Percentiles rank a stretch among this genome's conserved stretches.
Conservation (phyloP, 2,329 filamentous ascomycete genomes). For the Scytalidium sp. region DNA sequence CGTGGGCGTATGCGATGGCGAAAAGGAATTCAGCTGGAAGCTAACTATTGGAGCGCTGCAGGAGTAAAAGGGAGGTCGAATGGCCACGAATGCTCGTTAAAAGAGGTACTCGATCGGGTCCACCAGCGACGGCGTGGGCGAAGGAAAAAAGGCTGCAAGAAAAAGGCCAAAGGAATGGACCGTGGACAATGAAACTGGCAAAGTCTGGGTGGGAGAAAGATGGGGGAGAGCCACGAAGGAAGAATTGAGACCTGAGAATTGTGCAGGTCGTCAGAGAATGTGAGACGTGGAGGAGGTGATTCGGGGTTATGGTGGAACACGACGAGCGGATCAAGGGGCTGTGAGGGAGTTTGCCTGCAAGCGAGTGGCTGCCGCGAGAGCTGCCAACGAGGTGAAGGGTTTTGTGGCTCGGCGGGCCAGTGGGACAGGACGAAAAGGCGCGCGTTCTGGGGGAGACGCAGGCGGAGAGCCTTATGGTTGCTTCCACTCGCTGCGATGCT, state of each 20-base stretch:
- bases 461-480: no score
- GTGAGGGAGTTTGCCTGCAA: neutral
- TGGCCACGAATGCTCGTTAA: neutral
- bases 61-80: neutral
- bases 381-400: neutral
- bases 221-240: no score
- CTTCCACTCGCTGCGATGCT: no score
- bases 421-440: no score
- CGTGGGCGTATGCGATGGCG: neutral
- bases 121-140: neutral
- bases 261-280: slow-evolving; percentile 10
- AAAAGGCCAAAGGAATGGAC: neutral
- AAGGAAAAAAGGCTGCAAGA: neutral
- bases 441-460: no score
- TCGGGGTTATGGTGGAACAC: neutral
- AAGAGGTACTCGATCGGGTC: neutral
- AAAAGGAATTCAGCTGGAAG: neutral
- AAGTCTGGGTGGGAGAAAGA: no score
- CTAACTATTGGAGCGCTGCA: neutral
- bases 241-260: neutral
- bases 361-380: no score
- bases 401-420: no score
- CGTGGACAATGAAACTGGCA: neutral
- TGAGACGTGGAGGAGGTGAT: slow-evolving; percentile 14
- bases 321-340: neutral